These are phyloP conservation scores for Ustilago bromivora DNA, from an alignment of 1,284 basidiomycete species.

Conservation along the genomic window DNA sequence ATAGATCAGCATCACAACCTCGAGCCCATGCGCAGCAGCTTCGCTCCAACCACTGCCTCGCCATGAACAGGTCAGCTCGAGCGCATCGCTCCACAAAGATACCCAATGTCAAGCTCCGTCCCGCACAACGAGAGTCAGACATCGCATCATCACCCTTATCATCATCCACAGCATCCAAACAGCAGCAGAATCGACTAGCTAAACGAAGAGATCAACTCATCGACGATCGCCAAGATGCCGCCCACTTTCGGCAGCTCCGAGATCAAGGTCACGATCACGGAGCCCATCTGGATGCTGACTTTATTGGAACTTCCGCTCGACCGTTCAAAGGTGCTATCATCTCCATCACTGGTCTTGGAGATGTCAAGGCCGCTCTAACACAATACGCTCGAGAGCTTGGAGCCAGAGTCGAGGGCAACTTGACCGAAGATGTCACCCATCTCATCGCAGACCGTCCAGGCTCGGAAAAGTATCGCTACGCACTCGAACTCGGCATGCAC, in stretches of 20 bases:
- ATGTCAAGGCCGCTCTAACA: conserved; percentile 77
- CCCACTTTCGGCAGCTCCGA: conserved; percentile 50
- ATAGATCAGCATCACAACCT: not conserved
- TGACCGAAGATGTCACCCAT: conserved; percentile 84
- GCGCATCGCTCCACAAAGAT: conserved; percentile 67
- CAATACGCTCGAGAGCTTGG: conserved; percentile 81
- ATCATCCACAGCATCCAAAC: conserved; percentile 18
- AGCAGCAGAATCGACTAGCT: conserved; percentile 16
- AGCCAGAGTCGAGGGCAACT: conserved; percentile 76
- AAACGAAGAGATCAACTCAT: conserved; percentile 21
- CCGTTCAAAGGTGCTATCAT: conserved; percentile 77
- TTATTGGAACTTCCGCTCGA: conserved; percentile 69
- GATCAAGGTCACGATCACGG: conserved; percentile 66
- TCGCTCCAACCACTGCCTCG: conserved; percentile 12
- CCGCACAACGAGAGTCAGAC: conserved; percentile 29
- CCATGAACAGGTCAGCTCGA: conserved; percentile 56
- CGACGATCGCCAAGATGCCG: conserved; percentile 60
- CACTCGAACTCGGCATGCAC: conserved; percentile 79
- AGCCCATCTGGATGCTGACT: conserved; percentile 62
- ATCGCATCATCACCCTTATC: not conserved
- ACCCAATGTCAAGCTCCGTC: conserved; percentile 66
- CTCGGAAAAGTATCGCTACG: conserved; percentile 85
- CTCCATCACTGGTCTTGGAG: conserved; percentile 79
- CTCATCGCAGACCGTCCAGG: conserved; percentile 78
- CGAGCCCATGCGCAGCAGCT: not conserved